A percentile compares a stretch with the other conserved stretches of the same genome.
These are phyloP conservation scores for Aspergillus brunneoviolaceus DNA, from an alignment of 2,329 filamentous ascomycete genomes.

Conservation along the genomic window DNA sequence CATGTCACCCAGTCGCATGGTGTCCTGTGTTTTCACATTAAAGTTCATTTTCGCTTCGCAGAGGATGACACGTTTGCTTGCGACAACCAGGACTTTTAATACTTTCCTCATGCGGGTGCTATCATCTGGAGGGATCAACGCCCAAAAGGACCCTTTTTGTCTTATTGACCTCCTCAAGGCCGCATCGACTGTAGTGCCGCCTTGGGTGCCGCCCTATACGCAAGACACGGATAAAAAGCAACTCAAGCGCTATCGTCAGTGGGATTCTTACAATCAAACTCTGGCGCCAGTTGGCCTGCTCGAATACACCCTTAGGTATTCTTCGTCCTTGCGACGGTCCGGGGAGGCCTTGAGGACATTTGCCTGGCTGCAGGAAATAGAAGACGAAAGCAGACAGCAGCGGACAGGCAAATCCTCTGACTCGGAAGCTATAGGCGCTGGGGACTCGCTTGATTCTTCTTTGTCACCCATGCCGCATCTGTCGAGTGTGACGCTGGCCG, in stretches of 20 bases:
- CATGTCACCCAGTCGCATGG: constrained; percentile 32
- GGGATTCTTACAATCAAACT: constrained; percentile 35
- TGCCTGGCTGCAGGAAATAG: constrained; percentile 34
- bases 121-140: constrained; percentile 49
- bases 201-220: constrained; percentile 30
- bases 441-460: constrained; percentile 18
- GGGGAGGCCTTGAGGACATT: constrained; percentile 31
- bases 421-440: constrained; percentile 21
- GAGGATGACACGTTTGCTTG: constrained; percentile 24
- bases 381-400: constrained; percentile 37
- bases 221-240: constrained; percentile 18
- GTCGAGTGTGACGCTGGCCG: constrained; percentile 49
- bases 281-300: constrained; percentile 34
- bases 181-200: constrained; percentile 30
- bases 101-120: constrained; percentile 51
- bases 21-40: constrained; percentile 23
- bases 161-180: constrained; percentile 43
- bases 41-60: constrained; percentile 15
- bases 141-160: constrained; percentile 46
- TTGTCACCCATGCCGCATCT: constrained; percentile 40
- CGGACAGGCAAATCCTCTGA: constrained; percentile 37
- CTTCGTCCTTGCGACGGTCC: constrained; percentile 25
- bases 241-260: constrained; percentile 24
- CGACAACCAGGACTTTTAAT: constrained; percentile 33
- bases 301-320: constrained; percentile 33